Evolutionary conservation across 371 early-diverging fungal species (phyloP).

Genomic region (Dichotomocladium elegans): DNA sequence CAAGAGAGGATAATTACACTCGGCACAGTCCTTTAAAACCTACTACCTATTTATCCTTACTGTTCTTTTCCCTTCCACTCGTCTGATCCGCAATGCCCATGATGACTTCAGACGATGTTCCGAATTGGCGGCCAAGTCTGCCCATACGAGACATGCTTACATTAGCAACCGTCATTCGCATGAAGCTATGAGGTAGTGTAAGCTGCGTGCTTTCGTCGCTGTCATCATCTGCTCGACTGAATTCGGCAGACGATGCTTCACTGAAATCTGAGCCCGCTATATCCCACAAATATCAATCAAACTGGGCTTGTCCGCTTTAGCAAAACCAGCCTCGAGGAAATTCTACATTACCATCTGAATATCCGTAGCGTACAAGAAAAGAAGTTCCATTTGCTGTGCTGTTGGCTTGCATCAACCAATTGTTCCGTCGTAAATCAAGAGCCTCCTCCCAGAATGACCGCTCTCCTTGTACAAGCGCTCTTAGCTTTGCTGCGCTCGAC

Average conservation of each 20-base stretch:
- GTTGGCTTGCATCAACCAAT: conserved; percentile 64
- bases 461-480: conserved; percentile 50
- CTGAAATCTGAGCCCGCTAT: conserved; percentile 43
- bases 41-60: conserved; percentile 2
- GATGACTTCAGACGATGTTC: conserved; percentile 9
- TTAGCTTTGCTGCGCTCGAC: conserved; percentile 47
- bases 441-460: conserved; percentile 69
- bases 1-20: too few relatives aligned
- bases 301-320: too few relatives aligned
- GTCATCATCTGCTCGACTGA: conserved; percentile 19
- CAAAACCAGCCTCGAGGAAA: too few relatives aligned
- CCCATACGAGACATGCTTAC: conserved; percentile 5
- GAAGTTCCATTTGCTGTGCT: conserved; percentile 20
- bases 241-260: conserved; percentile 31
- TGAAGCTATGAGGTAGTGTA: conserved; percentile 16
- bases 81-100: conserved; percentile 12
- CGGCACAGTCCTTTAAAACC: too few relatives aligned
- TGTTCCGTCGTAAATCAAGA: conserved; percentile 55
- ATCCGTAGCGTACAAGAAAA: conserved; percentile 55
- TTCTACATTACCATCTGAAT: conserved; percentile 45
- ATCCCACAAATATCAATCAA: not conserved
- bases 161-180: conserved; percentile 9
- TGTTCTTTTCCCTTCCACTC: not conserved
- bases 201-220: conserved; percentile 12
- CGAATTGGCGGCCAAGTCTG: conserved; percentile 4